Base-by-base conservation (phyloP, 441 rosid species). In the Gossypium trilobum region DNA sequence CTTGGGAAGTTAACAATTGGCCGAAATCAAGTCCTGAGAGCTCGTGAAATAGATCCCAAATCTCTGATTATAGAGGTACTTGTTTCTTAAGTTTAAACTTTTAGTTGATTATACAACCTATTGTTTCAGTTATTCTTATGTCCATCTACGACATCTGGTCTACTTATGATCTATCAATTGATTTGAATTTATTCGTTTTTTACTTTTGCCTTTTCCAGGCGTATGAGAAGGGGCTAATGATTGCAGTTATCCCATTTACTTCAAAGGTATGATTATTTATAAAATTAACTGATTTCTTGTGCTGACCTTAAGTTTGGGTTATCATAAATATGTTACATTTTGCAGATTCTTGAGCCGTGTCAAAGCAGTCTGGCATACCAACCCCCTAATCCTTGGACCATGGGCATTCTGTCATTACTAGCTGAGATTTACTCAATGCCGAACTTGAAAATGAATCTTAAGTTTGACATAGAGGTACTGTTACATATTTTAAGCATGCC, bases 311-410 rank as follows among this genome's bases (percentile, higher is more conserved):
- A 20, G 36, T 71, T 25, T 58, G 74, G 63, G 58, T n/a, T 63
- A 46, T 73, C 48, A 64, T 65, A 20, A 7, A 19, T 77, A 17
- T 31, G 13, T 70, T 51, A 6, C 60, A 52, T 74, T 22, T 72
- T 83, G 74, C 81, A 95, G 99, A 77, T 91, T 81, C 85, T 95
- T 80, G 99, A 95, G 83, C 97, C 99, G n/a, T 95, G 97, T 79
- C 96, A 85, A 81, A 93, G 80, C 77, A 95, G 99, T 85, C 83
- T 83, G 73, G 99, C 99, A 13, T 95, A 95, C 86, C 95, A 85
- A 71, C 99, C 99, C 69, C 99, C 99, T 56, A 95, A 95, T 82
- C 99, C 99, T 22, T 95, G 99, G 99, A 95, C 99, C n/a, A 93
- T 93, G 97, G 97, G 93, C 31, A 95, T 95, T 78, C 98, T 95